phyloP scores from a whole-genome alignment of 2,329 filamentous ascomycete species.

The Drechmeria coniospora region DNA sequence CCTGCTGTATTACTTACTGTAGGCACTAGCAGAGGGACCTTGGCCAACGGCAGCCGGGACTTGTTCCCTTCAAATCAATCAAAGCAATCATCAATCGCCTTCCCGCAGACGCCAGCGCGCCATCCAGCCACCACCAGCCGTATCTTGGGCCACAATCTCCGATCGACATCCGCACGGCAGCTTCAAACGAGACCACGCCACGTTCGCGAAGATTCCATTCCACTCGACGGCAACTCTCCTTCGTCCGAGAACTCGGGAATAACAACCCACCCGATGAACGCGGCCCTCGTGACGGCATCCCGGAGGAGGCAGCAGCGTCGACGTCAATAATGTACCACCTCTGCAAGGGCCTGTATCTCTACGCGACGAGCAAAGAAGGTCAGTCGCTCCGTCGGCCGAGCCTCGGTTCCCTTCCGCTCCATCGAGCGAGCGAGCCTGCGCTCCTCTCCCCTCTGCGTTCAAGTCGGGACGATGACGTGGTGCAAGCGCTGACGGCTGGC shows the following conservation, averaged over 20 bases:
- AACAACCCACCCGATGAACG: not conserved
- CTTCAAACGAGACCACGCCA: no score
- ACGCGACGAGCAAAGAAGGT: conserved; percentile 96
- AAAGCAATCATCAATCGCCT: no score
- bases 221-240: no score
- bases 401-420: not conserved
- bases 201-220: no score
- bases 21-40: no score
- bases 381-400: conserved; percentile 7
- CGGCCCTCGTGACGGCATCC: not conserved
- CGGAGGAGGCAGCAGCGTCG: not conserved
- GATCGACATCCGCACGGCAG: no score
- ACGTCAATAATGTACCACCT: conserved; percentile 70
- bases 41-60: no score
- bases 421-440: not conserved
- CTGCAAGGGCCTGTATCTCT: conserved; percentile 83
- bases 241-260: not conserved
- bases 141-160: no score
- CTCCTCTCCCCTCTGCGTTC: conserved; percentile 1
- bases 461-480: conserved; percentile 1
- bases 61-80: no score
- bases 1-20: no score
- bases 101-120: no score
- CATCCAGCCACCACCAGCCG: no score
- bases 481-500: not conserved